Evolutionary conservation across 352 stramenopile genomes (phyloP).

Genomic region (Phytophthora tubulina): DNA sequence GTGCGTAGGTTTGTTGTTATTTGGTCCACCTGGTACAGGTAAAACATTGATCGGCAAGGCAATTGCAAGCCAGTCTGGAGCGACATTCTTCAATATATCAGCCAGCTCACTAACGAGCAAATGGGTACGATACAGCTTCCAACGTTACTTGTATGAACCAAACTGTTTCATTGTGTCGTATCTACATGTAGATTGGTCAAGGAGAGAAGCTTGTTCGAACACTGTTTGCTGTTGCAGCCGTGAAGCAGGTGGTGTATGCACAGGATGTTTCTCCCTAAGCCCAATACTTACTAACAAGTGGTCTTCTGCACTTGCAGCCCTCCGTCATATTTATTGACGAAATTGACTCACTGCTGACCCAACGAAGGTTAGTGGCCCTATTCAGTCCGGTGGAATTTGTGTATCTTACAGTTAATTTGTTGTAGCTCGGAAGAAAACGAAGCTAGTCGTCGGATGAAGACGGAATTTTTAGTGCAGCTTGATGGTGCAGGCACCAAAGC

Average conservation of each 20-base stretch:
- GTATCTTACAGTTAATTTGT: slow-evolving; percentile 5
- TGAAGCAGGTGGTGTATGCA: slow-evolving; percentile 72
- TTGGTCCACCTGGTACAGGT: slow-evolving; percentile 95
- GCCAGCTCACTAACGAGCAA: slow-evolving; percentile 99
- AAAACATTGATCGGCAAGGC: slow-evolving; percentile 99
- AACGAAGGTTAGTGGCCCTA: slow-evolving; percentile 79
- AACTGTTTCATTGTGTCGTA: background rate
- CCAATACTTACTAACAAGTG: background rate
- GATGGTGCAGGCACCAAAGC: slow-evolving; percentile 94
- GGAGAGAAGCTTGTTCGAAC: slow-evolving; percentile 98
- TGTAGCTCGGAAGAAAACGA: slow-evolving; percentile 96
- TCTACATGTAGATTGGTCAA: slow-evolving; percentile 93
- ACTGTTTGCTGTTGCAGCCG: slow-evolving; percentile 96
- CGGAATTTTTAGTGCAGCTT: slow-evolving; percentile 98
- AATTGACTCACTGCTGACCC: slow-evolving; percentile 98
- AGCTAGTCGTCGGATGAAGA: slow-evolving; percentile 97
- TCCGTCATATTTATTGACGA: slow-evolving; percentile 99
- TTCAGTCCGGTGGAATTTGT: background rate
- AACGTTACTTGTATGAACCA: background rate
- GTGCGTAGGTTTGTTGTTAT: slow-evolving; percentile 92
- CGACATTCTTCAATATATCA: slow-evolving; percentile 99
- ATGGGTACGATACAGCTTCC: slow-evolving; percentile 79
- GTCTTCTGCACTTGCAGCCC: slow-evolving; percentile 64
- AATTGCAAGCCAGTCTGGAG: slow-evolving; percentile 97
- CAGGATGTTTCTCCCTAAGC: background rate